A percentile compares a stretch with the other conserved stretches of the same genome.
These are phyloP conservation scores for Aspergillus brasiliensis DNA, from an alignment of 2,329 filamentous ascomycete genomes.

Conservation along the genomic window DNA sequence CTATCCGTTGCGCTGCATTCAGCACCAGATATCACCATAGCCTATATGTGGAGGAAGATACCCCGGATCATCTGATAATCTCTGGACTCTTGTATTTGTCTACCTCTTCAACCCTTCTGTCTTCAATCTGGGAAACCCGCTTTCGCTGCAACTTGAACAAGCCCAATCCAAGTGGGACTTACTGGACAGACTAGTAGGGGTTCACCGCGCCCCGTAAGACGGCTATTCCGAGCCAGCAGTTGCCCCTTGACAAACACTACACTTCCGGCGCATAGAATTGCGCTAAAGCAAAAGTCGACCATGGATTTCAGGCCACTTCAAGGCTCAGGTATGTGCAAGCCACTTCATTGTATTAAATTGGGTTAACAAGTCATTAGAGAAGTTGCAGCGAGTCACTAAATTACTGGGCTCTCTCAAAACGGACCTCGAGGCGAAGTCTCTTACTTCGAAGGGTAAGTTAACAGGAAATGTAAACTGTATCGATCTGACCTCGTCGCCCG, in stretches of 20 bases:
- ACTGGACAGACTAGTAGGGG: background rate
- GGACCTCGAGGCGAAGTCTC: conserved; percentile 62
- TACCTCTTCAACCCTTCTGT: background rate
- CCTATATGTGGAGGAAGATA: background rate
- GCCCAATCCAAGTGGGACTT: background rate
- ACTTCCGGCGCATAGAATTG: background rate
- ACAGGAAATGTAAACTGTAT: background rate
- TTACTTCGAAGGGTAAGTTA: conserved; percentile 62
- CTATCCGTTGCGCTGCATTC: background rate
- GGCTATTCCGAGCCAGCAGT: background rate
- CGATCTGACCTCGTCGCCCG: conserved; percentile 7
- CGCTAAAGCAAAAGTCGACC: background rate
- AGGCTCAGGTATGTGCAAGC: conserved; percentile 28
- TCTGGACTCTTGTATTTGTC: background rate
- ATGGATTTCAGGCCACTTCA: conserved; percentile 31
- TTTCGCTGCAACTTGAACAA: background rate
- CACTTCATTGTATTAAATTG: background rate
- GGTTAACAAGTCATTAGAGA: conserved; percentile 51
- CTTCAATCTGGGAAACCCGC: background rate
- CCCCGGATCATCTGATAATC: background rate
- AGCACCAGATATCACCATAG: background rate
- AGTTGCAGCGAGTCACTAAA: conserved; percentile 67
- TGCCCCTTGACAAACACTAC: background rate
- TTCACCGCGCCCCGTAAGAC: background rate
- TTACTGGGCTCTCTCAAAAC: conserved; percentile 64